Evolutionary conservation across 345 rosid genomes (phyloP), one percentile per base, ranked within the genome.

Genomic region (Eucalyptus regnans): DNA sequence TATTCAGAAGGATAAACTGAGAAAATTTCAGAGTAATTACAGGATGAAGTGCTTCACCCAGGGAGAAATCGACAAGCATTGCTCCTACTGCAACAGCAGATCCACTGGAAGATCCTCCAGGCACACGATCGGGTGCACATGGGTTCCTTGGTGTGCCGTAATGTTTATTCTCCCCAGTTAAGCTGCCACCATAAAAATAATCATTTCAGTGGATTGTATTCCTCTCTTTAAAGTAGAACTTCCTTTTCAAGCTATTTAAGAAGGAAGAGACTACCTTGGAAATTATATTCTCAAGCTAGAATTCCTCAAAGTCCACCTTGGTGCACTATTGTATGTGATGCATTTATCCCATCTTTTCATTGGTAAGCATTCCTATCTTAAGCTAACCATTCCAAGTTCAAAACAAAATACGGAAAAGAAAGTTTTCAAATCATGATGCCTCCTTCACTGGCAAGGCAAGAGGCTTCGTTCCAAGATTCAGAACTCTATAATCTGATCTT

Each of bases 61-160:
- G 68, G n/a, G 90, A 87, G 48, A 89, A 89, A 41, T 89, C 90
- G 8, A 52, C 90, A 56, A 89, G 87, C 41, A 15, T 87, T 27
- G 90, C 89, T 56, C 87, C 87, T 58, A 89, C 90, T 18, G 90
- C 90, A 23, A 89, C 90, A 51, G 90, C 90, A 87, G 90, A 56
- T 79, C 89, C 90, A 87, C 90, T 89, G 27, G 89, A 89, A 31
- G 89, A 89, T 76, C 90, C 90, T 37, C 90, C 89, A 25, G 90
- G 90, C 87, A 89, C 88, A 33, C 87, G 4, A 43, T 66, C 56
- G 8, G 88, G 89, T 56, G 87, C 87, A 27, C 56, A 68, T 31
- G 90, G 90, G 50, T 89, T 89, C 68, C 80, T 84, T 41, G 91
- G 89, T 64, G 89, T 88, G 86, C 89, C 83, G 29, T 80, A 88